phyloP scores from a whole-genome alignment of 176 grass and related monocot genomes.

The Bromus sterilis region DNA sequence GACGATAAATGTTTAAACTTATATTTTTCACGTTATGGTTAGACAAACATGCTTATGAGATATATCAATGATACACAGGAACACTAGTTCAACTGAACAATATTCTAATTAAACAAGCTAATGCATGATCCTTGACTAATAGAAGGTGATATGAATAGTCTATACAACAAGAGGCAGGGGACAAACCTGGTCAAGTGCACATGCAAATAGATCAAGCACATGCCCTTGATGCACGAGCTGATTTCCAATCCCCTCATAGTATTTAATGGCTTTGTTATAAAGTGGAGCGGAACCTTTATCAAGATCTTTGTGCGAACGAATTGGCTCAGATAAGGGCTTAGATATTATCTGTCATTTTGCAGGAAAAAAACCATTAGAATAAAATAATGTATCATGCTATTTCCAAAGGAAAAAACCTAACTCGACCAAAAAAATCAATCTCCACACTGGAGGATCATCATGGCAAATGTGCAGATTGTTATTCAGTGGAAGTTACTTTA shows the following conservation, averaged over 20 bases:
- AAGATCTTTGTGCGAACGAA: constrained; percentile 88
- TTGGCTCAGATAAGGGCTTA: constrained; percentile 73
- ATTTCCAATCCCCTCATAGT: constrained; percentile 69
- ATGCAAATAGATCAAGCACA: constrained; percentile 92
- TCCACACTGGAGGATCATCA: not conserved
- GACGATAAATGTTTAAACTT: not conserved
- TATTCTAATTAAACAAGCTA: not conserved
- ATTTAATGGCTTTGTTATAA: constrained; percentile 83
- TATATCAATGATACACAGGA: constrained; percentile 2
- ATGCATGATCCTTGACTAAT: not conserved
- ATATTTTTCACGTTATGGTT: not conserved
- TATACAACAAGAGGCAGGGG: not conserved
- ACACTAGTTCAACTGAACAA: not conserved
- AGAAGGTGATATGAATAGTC: not conserved
- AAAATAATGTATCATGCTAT: not conserved
- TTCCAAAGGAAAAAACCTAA: constrained; percentile 3
- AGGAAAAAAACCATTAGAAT: constrained; percentile 14
- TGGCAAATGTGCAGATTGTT: not conserved
- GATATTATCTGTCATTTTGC: constrained; percentile 73
- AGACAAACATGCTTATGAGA: not conserved
- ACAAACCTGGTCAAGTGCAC: constrained; percentile 82
- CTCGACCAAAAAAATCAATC: not conserved
- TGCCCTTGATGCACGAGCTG: constrained; percentile 99
- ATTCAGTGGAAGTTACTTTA: not conserved
- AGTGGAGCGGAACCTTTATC: constrained; percentile 66